phyloP scores from a whole-genome alignment of 331 rosid species.

The Stylosanthes scabra region DNA sequence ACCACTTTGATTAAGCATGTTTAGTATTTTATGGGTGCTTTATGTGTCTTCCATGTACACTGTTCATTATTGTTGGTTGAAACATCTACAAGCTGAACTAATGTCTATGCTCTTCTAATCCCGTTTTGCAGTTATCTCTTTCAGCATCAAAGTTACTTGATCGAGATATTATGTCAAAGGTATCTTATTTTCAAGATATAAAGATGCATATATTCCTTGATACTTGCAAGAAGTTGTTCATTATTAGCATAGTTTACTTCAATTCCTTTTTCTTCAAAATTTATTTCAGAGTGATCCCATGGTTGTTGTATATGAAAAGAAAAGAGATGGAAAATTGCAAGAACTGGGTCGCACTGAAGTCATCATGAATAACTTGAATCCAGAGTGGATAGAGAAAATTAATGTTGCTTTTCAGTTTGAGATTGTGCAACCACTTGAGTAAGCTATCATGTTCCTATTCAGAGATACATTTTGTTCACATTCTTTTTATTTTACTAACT shows the following conservation, averaged over 20 bases:
- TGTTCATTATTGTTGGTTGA: neutral
- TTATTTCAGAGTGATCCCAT: conserved; percentile 90
- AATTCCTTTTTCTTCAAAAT: neutral
- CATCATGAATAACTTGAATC: conserved; percentile 73
- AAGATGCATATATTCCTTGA: neutral
- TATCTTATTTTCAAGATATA: conserved; percentile 29
- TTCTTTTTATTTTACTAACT: conserved; percentile 14
- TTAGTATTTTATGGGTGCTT: neutral
- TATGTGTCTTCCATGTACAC: neutral
- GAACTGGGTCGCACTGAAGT: conserved; percentile 94
- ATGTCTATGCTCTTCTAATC: conserved; percentile 28
- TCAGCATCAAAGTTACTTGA: conserved; percentile 71
- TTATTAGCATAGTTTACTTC: neutral
- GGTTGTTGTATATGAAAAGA: conserved; percentile 63
- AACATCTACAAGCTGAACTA: conserved; percentile 6
- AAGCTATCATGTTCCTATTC: conserved; percentile 43
- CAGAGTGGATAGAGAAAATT: conserved; percentile 80
- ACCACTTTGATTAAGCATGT: neutral
- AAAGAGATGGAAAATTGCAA: conserved; percentile 60
- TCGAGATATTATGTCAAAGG: conserved; percentile 79
- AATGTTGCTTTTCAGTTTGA: conserved; percentile 79
- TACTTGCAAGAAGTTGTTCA: neutral
- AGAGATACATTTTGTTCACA: conserved; percentile 12
- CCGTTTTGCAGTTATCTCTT: conserved; percentile 65
- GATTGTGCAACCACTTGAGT: conserved; percentile 76